Base-by-base conservation (phyloP, 352 stramenopile species). In the Pythium pyrilobum region DNA sequence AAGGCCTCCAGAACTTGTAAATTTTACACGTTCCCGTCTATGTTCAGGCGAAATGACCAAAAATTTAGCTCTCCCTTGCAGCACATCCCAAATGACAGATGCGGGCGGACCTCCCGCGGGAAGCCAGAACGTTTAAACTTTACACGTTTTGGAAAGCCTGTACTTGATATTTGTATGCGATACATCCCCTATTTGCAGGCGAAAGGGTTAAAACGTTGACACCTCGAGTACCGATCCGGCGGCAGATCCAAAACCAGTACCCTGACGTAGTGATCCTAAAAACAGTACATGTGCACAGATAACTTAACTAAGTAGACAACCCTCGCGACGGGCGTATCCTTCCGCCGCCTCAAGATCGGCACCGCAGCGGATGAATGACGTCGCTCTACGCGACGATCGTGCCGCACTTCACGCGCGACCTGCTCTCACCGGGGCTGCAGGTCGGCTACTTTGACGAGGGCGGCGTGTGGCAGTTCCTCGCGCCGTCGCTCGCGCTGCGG, bases 381-480 rank as follows among this genome's bases (percentile, higher is more conserved):
- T 87, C 77, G 40, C 65, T 91, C 23, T 91, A 91, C 56, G 71
- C 81, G 49, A 79, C 76, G 20, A 73, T 89, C 45, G 39, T 61
- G 56, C 81, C 81, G 52, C 73, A 81, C 21, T 91, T 91, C 64
- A 88, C 81, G 40, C 76, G 79, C 43, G 72, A 82, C 36, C 42
- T 91, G 38, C 61, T 74, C 34, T 83, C 78, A 0, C 78, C 81
- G 4, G 74, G 81, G 10, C 67, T 91, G 27, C 72, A 74, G n/a
- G 69, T 93, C 37, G 77, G 74, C 5, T 87, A 85, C 59, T 65
- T 74, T 11, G 82, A 93, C 31, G 74, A 81, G 2, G 78, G 80
- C 34, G 82, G 78, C 42, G 77, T 89, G n/a, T 93, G 82, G 82
- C 79, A 87, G 55, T 90, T 93, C 62, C 45, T 93, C 18, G 71